Conservation (phyloP, 176 grass and related monocot species). For the Pontederia crassipes region DNA sequence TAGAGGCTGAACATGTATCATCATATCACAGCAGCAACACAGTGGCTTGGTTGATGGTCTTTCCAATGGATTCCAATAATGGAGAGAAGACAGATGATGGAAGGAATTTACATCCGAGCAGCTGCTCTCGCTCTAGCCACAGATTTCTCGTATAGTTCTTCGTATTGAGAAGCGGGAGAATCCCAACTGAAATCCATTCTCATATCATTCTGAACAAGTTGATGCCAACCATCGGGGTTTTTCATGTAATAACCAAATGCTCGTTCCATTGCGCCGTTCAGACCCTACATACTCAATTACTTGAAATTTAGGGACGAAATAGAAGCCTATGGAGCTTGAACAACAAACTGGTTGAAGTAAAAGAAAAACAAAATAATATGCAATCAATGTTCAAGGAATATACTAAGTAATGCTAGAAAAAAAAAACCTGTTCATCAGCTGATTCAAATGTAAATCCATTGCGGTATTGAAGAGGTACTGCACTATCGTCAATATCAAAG, state of each 20-base stretch:
- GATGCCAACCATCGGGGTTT: conserved; percentile 62
- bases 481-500: conserved; percentile 64
- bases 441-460: conserved; percentile 89
- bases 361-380: conserved; percentile 11
- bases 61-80: neutral
- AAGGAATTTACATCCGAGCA: conserved; percentile 18
- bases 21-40: conserved; percentile 1
- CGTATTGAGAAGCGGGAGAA: conserved; percentile 61
- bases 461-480: conserved; percentile 44
- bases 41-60: neutral
- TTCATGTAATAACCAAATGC: conserved; percentile 70
- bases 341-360: neutral
- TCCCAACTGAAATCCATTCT: conserved; percentile 89
- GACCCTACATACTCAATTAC: conserved; percentile 25
- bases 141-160: conserved; percentile 68
- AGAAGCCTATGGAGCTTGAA: no score
- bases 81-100: neutral
- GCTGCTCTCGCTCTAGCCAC: conserved; percentile 49
- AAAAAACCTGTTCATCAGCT: conserved; percentile 57
- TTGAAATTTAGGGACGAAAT: neutral
- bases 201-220: conserved; percentile 74
- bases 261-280: conserved; percentile 56
- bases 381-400: conserved; percentile 1
- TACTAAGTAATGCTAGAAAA: neutral
- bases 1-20: no score